A percentile compares a stretch with the other conserved stretches of the same genome.
Evolutionary conservation across 164 flowering plant species (phyloP).

Genomic region (Cinnamomum chago): DNA sequence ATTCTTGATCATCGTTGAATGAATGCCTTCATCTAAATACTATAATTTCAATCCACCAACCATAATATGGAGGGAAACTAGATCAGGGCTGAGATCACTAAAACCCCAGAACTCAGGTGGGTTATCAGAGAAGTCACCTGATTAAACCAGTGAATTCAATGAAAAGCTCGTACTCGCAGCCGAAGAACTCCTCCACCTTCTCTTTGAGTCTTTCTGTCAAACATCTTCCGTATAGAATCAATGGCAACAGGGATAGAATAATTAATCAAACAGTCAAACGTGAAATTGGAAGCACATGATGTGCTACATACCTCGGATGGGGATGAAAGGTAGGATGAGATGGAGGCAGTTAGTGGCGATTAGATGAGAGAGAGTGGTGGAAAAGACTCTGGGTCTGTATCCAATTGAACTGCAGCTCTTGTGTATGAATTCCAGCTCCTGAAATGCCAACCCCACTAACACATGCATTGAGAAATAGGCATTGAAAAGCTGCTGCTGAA

Average conservation of each 20-base stretch:
- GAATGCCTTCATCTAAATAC: too few relatives aligned
- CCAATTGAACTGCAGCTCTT: conserved; percentile 84
- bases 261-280: neutral
- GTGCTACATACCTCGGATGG: conserved; percentile 59
- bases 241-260: neutral
- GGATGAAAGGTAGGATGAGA: conserved; percentile 69
- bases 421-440: conserved; percentile 92
- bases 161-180: conserved; percentile 75
- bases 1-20: too few relatives aligned
- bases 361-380: conserved; percentile 93
- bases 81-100: too few relatives aligned
- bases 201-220: conserved; percentile 73
- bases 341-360: conserved; percentile 79
- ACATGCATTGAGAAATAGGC: neutral
- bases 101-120: neutral
- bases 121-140: conserved; percentile 40
- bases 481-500: neutral
- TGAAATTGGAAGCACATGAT: neutral
- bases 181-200: conserved; percentile 80
- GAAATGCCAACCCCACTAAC: neutral
- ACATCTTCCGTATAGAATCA: neutral
- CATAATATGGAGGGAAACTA: too few relatives aligned
- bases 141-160: conserved; percentile 94
- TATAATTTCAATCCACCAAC: too few relatives aligned
- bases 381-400: conserved; percentile 82